Conservation (phyloP, 768 basidiomycete genomes). For the Flagelloscypha sp. region DNA sequence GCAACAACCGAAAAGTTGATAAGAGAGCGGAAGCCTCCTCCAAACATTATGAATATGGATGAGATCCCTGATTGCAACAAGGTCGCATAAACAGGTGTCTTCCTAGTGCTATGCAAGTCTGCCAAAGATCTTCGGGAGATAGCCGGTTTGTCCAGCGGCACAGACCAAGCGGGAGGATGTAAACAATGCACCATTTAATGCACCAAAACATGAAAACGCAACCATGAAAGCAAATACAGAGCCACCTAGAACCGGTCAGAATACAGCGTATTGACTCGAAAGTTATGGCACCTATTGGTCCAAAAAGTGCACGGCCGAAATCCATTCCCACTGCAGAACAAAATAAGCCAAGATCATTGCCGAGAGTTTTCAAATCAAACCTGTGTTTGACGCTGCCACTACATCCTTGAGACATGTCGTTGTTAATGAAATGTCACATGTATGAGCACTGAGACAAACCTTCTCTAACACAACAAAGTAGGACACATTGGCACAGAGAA, state of each 20-base stretch:
- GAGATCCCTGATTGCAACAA: slow-evolving; percentile 71
- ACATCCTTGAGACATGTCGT: too few species aligned
- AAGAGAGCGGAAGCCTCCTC: slow-evolving; percentile 82
- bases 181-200: slow-evolving; percentile 80
- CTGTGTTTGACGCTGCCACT: too few species aligned
- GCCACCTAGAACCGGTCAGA: too few species aligned
- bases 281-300: slow-evolving; percentile 79
- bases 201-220: slow-evolving; percentile 91
- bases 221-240: slow-evolving; percentile 85
- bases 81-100: slow-evolving; percentile 86
- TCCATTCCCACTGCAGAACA: slow-evolving; percentile 51
- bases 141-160: slow-evolving; percentile 82
- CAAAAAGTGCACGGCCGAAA: slow-evolving; percentile 83
- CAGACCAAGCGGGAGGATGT: slow-evolving; percentile 81
- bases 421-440: too few species aligned
- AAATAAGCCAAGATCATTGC: not conserved
- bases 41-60: slow-evolving; percentile 70
- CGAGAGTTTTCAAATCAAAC: too few species aligned
- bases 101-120: slow-evolving; percentile 61
- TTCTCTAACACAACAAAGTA: slow-evolving; percentile 93
- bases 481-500: slow-evolving; percentile 75
- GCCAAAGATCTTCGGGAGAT: slow-evolving; percentile 79
- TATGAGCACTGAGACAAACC: slow-evolving; percentile 33
- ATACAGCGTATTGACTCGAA: too few species aligned
- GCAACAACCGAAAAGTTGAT: slow-evolving; percentile 88